Base-by-base conservation (phyloP, 768 basidiomycete genomes). In the Auricularia sp. region DNA sequence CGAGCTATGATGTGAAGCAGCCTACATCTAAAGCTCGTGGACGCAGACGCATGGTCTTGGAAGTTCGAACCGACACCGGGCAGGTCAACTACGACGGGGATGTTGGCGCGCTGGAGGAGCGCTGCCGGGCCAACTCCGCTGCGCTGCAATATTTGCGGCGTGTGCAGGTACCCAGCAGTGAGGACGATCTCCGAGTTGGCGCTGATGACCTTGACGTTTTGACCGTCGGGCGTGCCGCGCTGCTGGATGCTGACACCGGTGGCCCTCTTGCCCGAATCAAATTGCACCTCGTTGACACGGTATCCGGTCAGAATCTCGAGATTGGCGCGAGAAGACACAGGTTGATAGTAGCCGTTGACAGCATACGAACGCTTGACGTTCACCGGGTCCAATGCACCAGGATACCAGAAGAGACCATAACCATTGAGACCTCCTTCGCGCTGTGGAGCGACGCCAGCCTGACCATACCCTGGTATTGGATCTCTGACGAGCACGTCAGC, bases 91-190 rank as follows among this genome's bases (percentile, higher is more conserved):
- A 69, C 68, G 39, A 67, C 61, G 21, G 65, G 63, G 61, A 71
- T 69, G 2, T 62, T 66, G 29, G 66, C 67, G 14, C 33, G 35
- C 7, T 63, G 47, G 42, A 71, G 62, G 3, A 68, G 44, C 4
- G 66, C 56, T 23, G 59, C 44, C 16, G 71, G 70, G 12, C 71
- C 70, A 8, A 71, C 68, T 14, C 71, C 66, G 8, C 88, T 90
- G 18, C 90, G 78, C 79, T 88, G 80, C 14, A 90, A 78, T 61
- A 89, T 81, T 77, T 88, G 74, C 11, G 43, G 18, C 29, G 56
- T 59, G 29, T 59, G 56, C 16, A 59, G 18, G 29, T 29, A 29
- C 10, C 56, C 56, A 6, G 56, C 56, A 1, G 56, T 59, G 29
- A 59, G 56, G 4, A 59, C 56, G 33, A 59, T 34, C 29, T 59